phyloP scores from a whole-genome alignment of 2,329 filamentous ascomycete genomes.

The Ramularia endophylla region DNA sequence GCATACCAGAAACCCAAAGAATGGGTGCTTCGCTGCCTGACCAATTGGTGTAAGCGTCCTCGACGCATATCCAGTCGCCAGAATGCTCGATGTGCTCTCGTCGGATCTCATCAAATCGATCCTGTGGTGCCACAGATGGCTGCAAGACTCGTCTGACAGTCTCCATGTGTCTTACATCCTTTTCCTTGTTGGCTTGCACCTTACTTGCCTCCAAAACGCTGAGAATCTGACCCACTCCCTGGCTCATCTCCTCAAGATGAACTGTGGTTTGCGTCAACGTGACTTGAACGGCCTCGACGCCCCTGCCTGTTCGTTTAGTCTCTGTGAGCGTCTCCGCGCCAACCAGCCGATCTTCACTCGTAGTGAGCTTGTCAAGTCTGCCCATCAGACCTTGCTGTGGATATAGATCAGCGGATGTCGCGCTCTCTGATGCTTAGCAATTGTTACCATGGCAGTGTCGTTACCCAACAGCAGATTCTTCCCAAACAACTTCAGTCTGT shows the following conservation, averaged over 20 bases:
- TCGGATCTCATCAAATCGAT: conserved; percentile 39
- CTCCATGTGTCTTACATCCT: conserved; percentile 27
- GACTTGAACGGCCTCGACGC: conserved; percentile 12
- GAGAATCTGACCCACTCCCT: conserved; percentile 6
- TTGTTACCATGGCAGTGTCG: conserved; percentile 38
- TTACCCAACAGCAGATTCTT: conserved; percentile 38
- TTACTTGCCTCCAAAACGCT: conserved; percentile 7
- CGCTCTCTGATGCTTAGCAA: too few species aligned
- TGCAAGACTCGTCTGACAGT: conserved; percentile 37
- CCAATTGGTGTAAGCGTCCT: conserved; percentile 38
- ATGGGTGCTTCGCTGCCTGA: conserved; percentile 34
- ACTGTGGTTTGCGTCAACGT: conserved; percentile 4
- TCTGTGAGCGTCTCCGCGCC: conserved; percentile 37
- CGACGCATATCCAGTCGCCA: conserved; percentile 43
- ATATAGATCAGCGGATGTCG: too few species aligned
- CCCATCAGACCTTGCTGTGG: conserved; percentile 35
- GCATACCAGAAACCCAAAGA: conserved; percentile 42
- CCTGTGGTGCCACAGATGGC: conserved; percentile 41
- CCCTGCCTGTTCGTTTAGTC: conserved; percentile 10
- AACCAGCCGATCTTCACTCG: conserved; percentile 40
- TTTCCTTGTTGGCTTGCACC: conserved; percentile 7
- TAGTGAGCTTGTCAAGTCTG: conserved; percentile 38
- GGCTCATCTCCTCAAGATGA: conserved; percentile 3
- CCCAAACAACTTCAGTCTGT: conserved; percentile 35
- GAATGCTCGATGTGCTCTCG: conserved; percentile 38